Conservation (phyloP, 176 grass and related monocot genomes). For the Coix lacrymajobi region DNA sequence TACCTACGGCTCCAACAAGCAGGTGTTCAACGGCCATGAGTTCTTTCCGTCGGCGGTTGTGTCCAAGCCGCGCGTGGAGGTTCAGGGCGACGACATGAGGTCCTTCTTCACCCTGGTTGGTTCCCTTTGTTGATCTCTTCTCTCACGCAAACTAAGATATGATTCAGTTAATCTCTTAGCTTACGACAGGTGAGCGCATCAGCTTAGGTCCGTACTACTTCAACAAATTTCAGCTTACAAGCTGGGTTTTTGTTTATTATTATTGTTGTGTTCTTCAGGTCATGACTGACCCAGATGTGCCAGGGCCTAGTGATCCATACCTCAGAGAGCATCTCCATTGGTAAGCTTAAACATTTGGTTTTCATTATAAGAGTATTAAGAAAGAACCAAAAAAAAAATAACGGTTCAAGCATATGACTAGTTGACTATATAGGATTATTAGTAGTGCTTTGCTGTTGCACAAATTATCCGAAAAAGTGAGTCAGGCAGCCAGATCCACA, state of each 20-base stretch:
- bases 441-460: neutral
- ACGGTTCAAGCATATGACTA: neutral
- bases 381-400: neutral
- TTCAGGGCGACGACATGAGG: constrained; percentile 81
- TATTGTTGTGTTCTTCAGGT: constrained; percentile 52
- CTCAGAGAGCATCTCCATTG: constrained; percentile 89
- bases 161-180: neutral
- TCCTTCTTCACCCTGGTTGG: constrained; percentile 88
- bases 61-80: constrained; percentile 68
- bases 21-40: constrained; percentile 89
- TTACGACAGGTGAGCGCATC: neutral
- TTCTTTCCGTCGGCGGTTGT: constrained; percentile 72
- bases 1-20: constrained; percentile 73
- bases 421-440: neutral
- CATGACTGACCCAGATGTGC: constrained; percentile 96
- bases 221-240: neutral
- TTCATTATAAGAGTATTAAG: neutral
- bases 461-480: neutral
- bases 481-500: neutral
- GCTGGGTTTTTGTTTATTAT: neutral
- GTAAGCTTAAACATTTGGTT: constrained; percentile 20
- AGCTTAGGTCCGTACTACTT: neutral
- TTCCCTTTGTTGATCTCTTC: neutral
- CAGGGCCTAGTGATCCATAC: constrained; percentile 91
- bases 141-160: neutral